These are phyloP conservation scores for Zygoascus meyerae DNA, from an alignment of 1,139 yeast species.

Conservation along the genomic window DNA sequence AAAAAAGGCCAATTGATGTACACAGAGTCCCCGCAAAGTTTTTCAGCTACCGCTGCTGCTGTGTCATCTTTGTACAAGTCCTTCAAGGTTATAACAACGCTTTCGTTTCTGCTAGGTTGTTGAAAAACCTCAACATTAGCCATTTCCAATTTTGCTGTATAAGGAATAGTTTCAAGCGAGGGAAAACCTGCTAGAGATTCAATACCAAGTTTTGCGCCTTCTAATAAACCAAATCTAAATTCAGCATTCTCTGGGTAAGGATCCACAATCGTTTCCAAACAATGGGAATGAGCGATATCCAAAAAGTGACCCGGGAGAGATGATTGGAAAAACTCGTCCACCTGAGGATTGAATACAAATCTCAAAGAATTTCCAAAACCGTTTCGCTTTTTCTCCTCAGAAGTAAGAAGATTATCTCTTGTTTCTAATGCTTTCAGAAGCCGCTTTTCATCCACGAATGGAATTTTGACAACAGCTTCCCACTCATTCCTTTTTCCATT, in stretches of 20 bases:
- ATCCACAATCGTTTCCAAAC: constrained; percentile 49
- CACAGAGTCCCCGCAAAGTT: constrained; percentile 53
- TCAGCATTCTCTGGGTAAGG: constrained; percentile 29
- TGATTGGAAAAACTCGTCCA: constrained; percentile 60
- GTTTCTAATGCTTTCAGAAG: constrained; percentile 69
- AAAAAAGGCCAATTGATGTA: constrained; percentile 88
- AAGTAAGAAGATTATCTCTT: constrained; percentile 49
- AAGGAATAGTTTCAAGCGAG: constrained; percentile 63
- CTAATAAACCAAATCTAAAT: constrained; percentile 53
- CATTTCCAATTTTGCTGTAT: constrained; percentile 45
- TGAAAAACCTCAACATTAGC: constrained; percentile 77
- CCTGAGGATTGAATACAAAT: constrained; percentile 73
- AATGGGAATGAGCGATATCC: constrained; percentile 72
- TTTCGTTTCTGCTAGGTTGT: constrained; percentile 76
- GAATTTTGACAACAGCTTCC: constrained; percentile 96
- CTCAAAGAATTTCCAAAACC: constrained; percentile 62
- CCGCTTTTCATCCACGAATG: constrained; percentile 83
- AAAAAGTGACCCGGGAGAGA: constrained; percentile 75
- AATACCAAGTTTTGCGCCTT: constrained; percentile 65
- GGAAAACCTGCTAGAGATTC: constrained; percentile 88
- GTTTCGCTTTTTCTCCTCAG: constrained; percentile 70
- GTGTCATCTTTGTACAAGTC: constrained; percentile 49
- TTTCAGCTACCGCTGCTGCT: constrained; percentile 49
- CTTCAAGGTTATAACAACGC: constrained; percentile 61
- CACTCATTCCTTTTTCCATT: constrained; percentile 95